Conservation (phyloP, 176 grass and related monocot genomes). For the Puccinellia tenuiflora region DNA sequence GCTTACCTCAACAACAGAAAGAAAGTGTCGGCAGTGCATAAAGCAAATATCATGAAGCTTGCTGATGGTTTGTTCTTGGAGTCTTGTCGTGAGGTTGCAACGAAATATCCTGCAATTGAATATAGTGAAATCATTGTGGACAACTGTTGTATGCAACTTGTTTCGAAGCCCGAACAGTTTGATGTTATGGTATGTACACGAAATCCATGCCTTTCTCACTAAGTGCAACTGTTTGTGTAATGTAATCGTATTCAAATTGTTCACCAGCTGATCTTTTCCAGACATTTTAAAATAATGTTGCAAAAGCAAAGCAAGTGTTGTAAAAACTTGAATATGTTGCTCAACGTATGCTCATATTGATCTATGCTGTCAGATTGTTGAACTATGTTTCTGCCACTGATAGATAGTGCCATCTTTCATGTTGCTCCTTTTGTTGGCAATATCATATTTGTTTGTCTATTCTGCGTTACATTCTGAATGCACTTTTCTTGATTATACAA, state of each 20-base stretch:
- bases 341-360: not conserved
- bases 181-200: constrained; percentile 91
- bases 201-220: not conserved
- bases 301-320: not conserved
- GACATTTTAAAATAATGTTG: not conserved
- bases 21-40: constrained; percentile 95
- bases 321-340: not conserved
- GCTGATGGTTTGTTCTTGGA: constrained; percentile 97
- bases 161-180: constrained; percentile 92
- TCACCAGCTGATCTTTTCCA: constrained; percentile 1
- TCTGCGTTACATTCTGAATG: not conserved
- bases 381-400: not conserved
- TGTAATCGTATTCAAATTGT: not conserved
- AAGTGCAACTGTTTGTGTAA: not conserved
- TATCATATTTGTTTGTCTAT: not conserved
- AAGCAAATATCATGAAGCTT: constrained; percentile 99
- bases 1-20: constrained; percentile 99
- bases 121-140: constrained; percentile 96
- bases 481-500: not conserved
- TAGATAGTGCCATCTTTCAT: constrained; percentile 6
- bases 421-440: not conserved
- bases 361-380: not conserved
- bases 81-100: constrained; percentile 93
- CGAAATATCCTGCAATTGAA: constrained; percentile 87
- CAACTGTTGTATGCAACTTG: constrained; percentile 99